phyloP scores from a whole-genome alignment of 345 rosid species.

The Litchi chinensis region DNA sequence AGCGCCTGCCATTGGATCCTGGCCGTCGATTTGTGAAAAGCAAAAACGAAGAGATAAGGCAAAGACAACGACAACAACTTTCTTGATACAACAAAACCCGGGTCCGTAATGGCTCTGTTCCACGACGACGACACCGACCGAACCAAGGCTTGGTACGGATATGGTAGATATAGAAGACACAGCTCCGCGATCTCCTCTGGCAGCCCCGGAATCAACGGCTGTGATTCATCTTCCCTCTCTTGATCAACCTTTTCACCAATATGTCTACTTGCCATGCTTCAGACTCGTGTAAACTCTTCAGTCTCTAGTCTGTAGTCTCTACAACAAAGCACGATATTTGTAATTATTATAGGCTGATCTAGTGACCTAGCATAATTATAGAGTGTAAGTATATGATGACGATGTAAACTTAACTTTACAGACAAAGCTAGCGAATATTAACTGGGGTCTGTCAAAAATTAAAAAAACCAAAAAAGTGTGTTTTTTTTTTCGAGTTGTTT shows the following conservation, averaged over 20 bases:
- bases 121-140: slow-evolving; percentile 73
- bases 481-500: slow-evolving; percentile 4
- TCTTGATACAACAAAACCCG: slow-evolving; percentile 44
- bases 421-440: slow-evolving; percentile 1
- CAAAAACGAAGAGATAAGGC: slow-evolving; percentile 61
- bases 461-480: not conserved
- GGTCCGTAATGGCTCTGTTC: slow-evolving; percentile 57
- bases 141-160: slow-evolving; percentile 54
- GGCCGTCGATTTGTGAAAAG: slow-evolving; percentile 60
- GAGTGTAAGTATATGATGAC: not conserved
- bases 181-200: slow-evolving; percentile 68
- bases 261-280: slow-evolving; percentile 8
- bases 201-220: slow-evolving; percentile 65
- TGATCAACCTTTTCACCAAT: not conserved
- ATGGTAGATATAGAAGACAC: slow-evolving; percentile 69
- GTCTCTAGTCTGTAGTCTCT: too few species aligned
- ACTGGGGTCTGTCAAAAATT: not conserved
- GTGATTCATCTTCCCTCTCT: slow-evolving; percentile 16
- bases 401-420: slow-evolving; percentile 12
- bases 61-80: slow-evolving; percentile 48
- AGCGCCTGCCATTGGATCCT: slow-evolving; percentile 74
- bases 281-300: not conserved
- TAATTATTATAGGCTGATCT: not conserved
- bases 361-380: not conserved
- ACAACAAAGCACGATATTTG: not conserved